These are phyloP conservation scores for Teunomyces tritomae DNA, from an alignment of 805 yeast genomes.

Conservation along the genomic window DNA sequence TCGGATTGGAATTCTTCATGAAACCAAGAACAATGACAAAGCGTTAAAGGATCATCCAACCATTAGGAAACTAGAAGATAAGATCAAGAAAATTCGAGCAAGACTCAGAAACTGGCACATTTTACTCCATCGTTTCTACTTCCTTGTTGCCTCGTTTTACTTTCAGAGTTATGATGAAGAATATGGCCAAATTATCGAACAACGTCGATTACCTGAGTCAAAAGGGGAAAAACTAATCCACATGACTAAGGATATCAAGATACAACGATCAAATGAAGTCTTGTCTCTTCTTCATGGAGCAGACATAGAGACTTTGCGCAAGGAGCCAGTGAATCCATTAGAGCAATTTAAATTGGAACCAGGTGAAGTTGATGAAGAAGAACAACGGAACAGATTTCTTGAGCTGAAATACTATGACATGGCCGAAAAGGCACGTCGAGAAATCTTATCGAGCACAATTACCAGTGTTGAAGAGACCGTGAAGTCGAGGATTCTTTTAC, in stretches of 20 bases:
- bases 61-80: conserved; percentile 19
- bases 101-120: conserved; percentile 53
- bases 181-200: conserved; percentile 23
- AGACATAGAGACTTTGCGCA: conserved; percentile 8
- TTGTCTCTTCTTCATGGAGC: conserved; percentile 21
- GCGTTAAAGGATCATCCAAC: conserved; percentile 10
- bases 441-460: conserved; percentile 30
- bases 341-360: conserved; percentile 5
- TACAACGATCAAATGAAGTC: conserved; percentile 16
- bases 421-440: conserved; percentile 36
- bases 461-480: conserved; percentile 26
- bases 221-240: neutral
- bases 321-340: conserved; percentile 5
- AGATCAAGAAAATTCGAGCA: conserved; percentile 18
- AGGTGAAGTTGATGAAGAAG: neutral
- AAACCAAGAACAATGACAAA: neutral
- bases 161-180: conserved; percentile 49
- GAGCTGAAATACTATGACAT: conserved; percentile 31
- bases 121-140: conserved; percentile 70
- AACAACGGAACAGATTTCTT: conserved; percentile 16
- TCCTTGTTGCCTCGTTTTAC: conserved; percentile 72
- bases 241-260: conserved; percentile 7
- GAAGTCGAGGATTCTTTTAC: conserved; percentile 18
- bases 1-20: conserved; percentile 16
- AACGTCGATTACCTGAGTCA: conserved; percentile 8